Base-by-base conservation (phyloP, 1,284 basidiomycete genomes). In the Macrocystidia cucumis region DNA sequence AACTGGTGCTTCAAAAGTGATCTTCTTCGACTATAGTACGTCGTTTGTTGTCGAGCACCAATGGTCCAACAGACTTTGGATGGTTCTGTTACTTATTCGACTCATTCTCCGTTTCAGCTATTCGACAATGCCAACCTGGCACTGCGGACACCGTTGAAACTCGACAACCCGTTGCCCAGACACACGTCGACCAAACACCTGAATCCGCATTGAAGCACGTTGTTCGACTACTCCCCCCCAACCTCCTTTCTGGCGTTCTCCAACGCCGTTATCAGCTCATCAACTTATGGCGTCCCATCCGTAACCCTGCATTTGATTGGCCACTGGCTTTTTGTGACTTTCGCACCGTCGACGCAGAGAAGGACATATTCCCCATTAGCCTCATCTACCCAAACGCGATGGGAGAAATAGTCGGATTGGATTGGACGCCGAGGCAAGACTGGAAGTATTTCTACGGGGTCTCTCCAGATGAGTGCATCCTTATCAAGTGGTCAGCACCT, bases 211-310 rank as follows among this genome's bases (percentile, higher is more conserved):
- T 67, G 13, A 58, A 56, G 2, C 70, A 75, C 13, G 74, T 79
- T 2, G 64, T 67, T 40, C 61, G 67, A 8, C 74, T 78, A 43
- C 60, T 73, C 18, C 63, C 62, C 9, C 45, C 58, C 3, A 56
- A 52, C 5, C 71, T 75, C 1, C 71, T 55, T 1, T 60, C 66
- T 3, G 55, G 53, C 11, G 59, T 70, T 6, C 57, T 74, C 16
- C 51, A 65, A 41, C 57, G 59, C 12, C 73, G 79, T 22, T 75
- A 72, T 57, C 78, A 83, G 50, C 74, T 83, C 35, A 72, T 85
- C 57, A 85, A 84, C 57, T 66, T 84, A 38, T 85, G 81, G 81
- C 58, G 78, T 5, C 79, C 80, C 1, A 75, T 84, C 40, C 44
- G 54, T 5, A 56, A 69, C 40, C 50, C 70, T 2, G 73, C 76